phyloP scores from a whole-genome alignment of 1,284 basidiomycete species.

The Microbotryum intermedium region DNA sequence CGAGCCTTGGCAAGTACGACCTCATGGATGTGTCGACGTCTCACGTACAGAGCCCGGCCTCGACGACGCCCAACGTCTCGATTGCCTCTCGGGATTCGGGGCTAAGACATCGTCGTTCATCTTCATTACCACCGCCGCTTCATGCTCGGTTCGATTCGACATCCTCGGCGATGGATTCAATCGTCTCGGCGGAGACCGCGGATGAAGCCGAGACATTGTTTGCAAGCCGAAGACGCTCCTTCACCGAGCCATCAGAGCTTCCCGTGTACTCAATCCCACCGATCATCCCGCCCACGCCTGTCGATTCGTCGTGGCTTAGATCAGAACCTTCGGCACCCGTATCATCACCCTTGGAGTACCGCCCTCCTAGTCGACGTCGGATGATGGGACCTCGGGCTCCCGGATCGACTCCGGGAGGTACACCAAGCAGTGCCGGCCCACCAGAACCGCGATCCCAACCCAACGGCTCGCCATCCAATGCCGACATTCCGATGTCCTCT shows the following conservation, averaged over 20 bases:
- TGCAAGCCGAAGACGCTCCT: not conserved
- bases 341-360: constrained; percentile 11
- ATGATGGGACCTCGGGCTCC: constrained; percentile 3
- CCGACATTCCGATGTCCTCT: not conserved
- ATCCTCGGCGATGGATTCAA: not conserved
- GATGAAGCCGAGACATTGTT: not conserved
- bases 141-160: constrained; percentile 1
- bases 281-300: too few relatives aligned
- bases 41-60: too few relatives aligned
- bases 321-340: constrained; percentile 5
- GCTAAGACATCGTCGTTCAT: constrained; percentile 4
- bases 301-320: too few relatives aligned
- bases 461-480: constrained; percentile 2
- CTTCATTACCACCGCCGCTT: constrained; percentile 8
- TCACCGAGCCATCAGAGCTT: constrained; percentile 3
- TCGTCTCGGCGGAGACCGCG: not conserved
- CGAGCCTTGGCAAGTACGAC: too few relatives aligned
- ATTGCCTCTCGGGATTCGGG: not conserved
- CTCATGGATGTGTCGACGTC: not conserved
- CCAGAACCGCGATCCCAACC: not conserved
- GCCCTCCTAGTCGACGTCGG: not conserved
- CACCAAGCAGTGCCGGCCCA: not conserved
- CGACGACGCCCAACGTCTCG: not conserved
- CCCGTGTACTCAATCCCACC: not conserved
- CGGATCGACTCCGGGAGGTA: constrained; percentile 13